Evolutionary conservation across 306 rosid species (phyloP), one percentile per base, ranked within the genome.

Genomic region (Trifolium repens): DNA sequence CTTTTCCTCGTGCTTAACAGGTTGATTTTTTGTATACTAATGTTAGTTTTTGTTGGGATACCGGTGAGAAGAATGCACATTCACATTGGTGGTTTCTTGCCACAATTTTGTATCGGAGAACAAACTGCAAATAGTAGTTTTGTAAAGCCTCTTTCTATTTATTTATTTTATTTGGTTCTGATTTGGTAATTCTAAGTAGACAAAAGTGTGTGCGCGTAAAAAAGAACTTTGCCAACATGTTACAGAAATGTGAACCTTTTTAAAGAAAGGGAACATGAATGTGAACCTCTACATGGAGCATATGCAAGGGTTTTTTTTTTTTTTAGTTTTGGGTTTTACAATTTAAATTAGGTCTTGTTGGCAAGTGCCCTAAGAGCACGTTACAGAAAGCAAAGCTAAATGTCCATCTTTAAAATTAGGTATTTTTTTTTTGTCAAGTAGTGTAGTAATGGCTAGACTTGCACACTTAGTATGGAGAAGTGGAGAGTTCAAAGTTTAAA

Each of bases 81-180:
- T 37, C 32, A 30, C 53, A 43, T 61, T 12, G 40, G 73, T 50
- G 43, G 71, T 35, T 61, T 67, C 42, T 26, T 42, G 11, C 73
- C 80, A 15, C 44, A 46, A 68, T 69, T 79, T 72, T 79, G 81
- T 68, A 60, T 44, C 11, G n/a, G 34, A 6, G 22, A 34, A 69
- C 71, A 60, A 63, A 52, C 76, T 57, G 82, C 54, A 57, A 52
- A 75, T 62, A 64, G 46, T 49, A 77, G 50, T 27, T 79, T 54
- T 81, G 39, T 55, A 72, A 26, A 52, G 47, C 27, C 47, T 9
- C 14, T 5, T 13, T 9, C 2, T 13, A 32, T 32, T 32, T 32
- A 32, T 34, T 60, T 22, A 67, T 47, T 34, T 60, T 22, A 67
- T 47, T 55, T 73, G 58, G 49, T 47, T 30, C 5, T 4, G 35